Evolutionary conservation across 202 grass and related monocot genomes (phyloP).

Genomic region (Carex arenaria): DNA sequence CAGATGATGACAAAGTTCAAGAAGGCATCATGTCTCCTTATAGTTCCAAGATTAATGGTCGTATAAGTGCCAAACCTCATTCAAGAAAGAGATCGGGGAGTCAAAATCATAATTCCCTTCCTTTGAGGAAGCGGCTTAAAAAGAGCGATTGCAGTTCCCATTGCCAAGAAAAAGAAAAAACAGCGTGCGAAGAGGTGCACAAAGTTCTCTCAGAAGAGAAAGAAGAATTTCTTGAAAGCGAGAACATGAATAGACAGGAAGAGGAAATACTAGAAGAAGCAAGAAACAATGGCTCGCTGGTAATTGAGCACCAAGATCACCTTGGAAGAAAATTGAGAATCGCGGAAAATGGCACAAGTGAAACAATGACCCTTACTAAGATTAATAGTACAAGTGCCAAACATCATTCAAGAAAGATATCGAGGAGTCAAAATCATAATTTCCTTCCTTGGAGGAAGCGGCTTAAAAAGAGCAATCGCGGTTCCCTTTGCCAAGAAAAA

Average conservation of each 20-base stretch:
- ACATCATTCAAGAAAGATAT: no score
- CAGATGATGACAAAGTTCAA: not conserved
- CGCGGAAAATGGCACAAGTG: not conserved
- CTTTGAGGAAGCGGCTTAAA: no score
- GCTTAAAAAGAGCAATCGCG: not conserved
- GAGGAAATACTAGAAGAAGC: not conserved
- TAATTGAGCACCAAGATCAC: not conserved
- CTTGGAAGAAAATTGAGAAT: not conserved
- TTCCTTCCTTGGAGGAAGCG: no score
- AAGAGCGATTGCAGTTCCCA: not conserved
- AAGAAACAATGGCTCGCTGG: not conserved
- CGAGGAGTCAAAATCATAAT: no score
- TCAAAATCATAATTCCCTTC: no score
- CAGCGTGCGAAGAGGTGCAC: not conserved
- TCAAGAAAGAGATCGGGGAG: no score
- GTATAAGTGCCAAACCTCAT: no score
- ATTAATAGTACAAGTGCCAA: no score
- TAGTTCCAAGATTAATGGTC: no score
- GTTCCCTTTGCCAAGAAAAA: not conserved
- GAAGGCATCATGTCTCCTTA: no score
- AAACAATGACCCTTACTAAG: not conserved
- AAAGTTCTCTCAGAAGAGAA: not conserved
- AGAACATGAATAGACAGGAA: not conserved
- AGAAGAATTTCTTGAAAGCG: not conserved
- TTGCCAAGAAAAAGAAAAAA: not conserved